These are phyloP conservation scores for Hanseniaspora guilliermondii DNA, from an alignment of 805 yeast genomes.

Conservation along the genomic window DNA sequence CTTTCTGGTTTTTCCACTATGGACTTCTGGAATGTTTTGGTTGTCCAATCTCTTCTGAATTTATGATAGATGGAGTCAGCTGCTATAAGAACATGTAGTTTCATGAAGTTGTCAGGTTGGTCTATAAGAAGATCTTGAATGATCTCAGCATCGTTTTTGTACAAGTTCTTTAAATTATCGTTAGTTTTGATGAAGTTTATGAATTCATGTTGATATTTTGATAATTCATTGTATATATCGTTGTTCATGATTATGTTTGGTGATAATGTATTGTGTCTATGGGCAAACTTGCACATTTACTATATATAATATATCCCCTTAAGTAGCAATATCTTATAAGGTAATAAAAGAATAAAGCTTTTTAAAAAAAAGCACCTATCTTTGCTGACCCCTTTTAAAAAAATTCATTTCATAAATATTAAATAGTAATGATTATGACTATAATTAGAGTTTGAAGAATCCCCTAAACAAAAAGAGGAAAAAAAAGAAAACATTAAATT, in stretches of 20 bases:
- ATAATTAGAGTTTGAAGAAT: not conserved
- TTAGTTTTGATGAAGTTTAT: constrained; percentile 9
- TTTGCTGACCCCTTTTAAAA: too few relatives aligned
- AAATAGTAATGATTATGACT: not conserved
- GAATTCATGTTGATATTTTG: constrained; percentile 8
- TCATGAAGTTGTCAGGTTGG: constrained; percentile 30
- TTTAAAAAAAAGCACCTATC: too few relatives aligned
- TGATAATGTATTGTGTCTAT: not conserved
- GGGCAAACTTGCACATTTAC: too few relatives aligned
- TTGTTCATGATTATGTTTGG: not conserved
- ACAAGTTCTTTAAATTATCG: constrained; percentile 4
- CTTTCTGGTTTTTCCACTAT: constrained; percentile 79
- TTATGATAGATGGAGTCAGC: constrained; percentile 61
- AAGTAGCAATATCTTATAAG: too few relatives aligned
- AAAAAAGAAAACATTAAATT: too few relatives aligned
- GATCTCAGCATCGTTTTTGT: not conserved
- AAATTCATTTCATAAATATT: too few relatives aligned
- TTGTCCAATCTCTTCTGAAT: constrained; percentile 66
- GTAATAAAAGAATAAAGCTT: too few relatives aligned
- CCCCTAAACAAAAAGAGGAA: too few relatives aligned
- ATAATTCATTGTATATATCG: not conserved
- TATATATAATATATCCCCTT: too few relatives aligned
- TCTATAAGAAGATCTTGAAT: not conserved
- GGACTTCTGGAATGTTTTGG: constrained; percentile 50
- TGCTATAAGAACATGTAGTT: constrained; percentile 50